Evolutionary conservation across 2,329 filamentous ascomycete species (phyloP), one percentile per base, ranked within the genome.

Genomic region (Decorospora gaudefroyi): DNA sequence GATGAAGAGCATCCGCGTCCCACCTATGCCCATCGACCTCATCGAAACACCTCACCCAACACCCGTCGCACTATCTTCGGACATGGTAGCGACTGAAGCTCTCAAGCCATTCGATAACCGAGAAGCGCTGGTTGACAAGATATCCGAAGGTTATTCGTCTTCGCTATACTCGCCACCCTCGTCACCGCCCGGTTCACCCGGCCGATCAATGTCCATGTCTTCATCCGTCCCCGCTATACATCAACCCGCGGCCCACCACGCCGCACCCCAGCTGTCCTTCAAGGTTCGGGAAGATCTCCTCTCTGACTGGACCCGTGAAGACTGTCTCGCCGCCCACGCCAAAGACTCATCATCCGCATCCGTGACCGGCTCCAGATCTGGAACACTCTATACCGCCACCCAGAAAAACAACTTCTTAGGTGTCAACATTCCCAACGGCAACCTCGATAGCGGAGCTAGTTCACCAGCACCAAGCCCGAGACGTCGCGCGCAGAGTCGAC

Each of bases 81-180:
- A 62, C 4, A 48, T 62, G 4, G 62, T 70, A 0, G 52, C 66
- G 27, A 61, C 53, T 6, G 65, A 70, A 48, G 62, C 62, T 1
- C 70, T 92, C 8, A 77, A 84, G 26, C 88, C 88, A 0, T 95
- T 95, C 61, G 86, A 90, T 53, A 84, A 88, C 48, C 80, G 87
- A 10, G 72, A 79, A 31, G 79, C 82, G 2, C 77, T 96, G 51
- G 84, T 95, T 13, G 85, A 88, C 31, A 82, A 81, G 41, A 87
- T 96, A 42, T 85, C 86, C 34, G 76, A 80, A 9, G 80, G 83
- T 22, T 96, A 96, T 64, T 77, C 83, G 32, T 76, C 81, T 34
- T 78, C 77, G 10, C 65, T 83, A 2, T 65, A 73, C 21, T 87
- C 85, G 3, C 86, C 88, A 6, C 79, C 86, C 1, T 76, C 78